Conservation (phyloP, 2,329 filamentous ascomycete genomes). For the Arachnopeziza araneosa region DNA sequence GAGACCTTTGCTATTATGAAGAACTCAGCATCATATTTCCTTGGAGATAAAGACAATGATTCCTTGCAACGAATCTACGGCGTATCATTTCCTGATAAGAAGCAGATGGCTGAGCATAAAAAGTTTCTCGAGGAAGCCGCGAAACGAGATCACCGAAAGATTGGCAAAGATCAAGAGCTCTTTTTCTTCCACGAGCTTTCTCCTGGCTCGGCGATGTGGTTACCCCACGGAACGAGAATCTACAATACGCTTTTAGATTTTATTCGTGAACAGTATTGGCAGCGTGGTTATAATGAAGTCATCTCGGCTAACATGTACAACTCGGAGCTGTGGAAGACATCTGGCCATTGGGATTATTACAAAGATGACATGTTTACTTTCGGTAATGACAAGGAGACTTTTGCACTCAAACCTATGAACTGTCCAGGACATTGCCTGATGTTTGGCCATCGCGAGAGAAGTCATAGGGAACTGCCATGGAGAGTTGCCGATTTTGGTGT, state of each 20-base stretch:
- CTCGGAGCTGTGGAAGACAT: slow-evolving; percentile 85
- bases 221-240: slow-evolving; percentile 88
- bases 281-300: slow-evolving; percentile 90
- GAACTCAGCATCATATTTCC: slow-evolving; percentile 73
- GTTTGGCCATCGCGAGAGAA: slow-evolving; percentile 76
- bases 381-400: slow-evolving; percentile 73
- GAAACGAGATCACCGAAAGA: slow-evolving; percentile 90
- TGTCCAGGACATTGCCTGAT: slow-evolving; percentile 92
- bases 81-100: slow-evolving; percentile 95
- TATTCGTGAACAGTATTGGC: slow-evolving; percentile 83
- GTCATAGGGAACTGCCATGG: slow-evolving; percentile 85
- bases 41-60: slow-evolving; percentile 89
- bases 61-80: slow-evolving; percentile 95
- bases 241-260: slow-evolving; percentile 84
- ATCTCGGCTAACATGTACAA: slow-evolving; percentile 97
- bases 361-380: slow-evolving; percentile 96
- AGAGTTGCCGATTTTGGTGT: slow-evolving; percentile 95
- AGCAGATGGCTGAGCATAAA: slow-evolving; percentile 85
- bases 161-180: slow-evolving; percentile 91
- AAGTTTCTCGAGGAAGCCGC: slow-evolving; percentile 97
- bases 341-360: slow-evolving; percentile 91
- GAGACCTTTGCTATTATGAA: slow-evolving; percentile 94
- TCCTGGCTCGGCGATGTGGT: slow-evolving; percentile 88
- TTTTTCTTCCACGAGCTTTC: slow-evolving; percentile 95
- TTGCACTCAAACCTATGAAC: slow-evolving; percentile 95